Base-by-base conservation (phyloP, 225 moss, liverwort and hornwort species). In the Marchantia polymorpha region DNA sequence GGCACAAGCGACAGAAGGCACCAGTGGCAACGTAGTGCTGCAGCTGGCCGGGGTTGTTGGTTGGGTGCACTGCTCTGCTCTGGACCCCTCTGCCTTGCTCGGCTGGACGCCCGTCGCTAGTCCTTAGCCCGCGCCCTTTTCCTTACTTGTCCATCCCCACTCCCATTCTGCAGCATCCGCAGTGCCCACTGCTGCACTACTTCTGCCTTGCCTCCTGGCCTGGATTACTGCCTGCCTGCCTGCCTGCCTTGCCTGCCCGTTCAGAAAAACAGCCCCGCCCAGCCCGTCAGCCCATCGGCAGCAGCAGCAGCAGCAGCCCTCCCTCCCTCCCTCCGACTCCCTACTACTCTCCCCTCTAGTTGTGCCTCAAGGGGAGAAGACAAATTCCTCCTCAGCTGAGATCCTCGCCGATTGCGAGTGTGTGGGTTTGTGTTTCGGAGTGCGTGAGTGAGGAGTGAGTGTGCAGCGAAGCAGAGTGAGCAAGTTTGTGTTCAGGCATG, bases 31-130 rank as follows among this genome's bases (percentile, higher is more conserved):
- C 3, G 74, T 53, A 75, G 55, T 55, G 75, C 54, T 55, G 75
- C 49, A 23, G 77, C 50, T 17, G 51, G 25, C 29, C 19, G 48
- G 47, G 15, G 46, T 63, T 47, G 46, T 77, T 63, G 63, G 64
- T 77, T 60, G 75, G 75, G 30, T 58, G 75, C 75, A 75, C 75
- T 56, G 75, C 56, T 75, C 29, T 30, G 7, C 56, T 60, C 75
- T 54, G 74, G 29, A 17, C 55, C 74, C 55, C 71, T 46, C 47
- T 72, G 48, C 19, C 7, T 17, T 77, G 63, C 59, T 59, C 64
- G 61, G 22, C 60, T 64, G 77, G 51, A 63, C 63, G n/a, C 63
- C 77, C 64, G 25, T 17, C 26, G 29, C 75, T 31, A 7, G 29
- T 75, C 55, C 56, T 14, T 55, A 74, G 26, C 46, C 60, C 63